These are phyloP conservation scores for Trypanosoma vivax DNA, from an alignment of 208 protist species.

Conservation along the genomic window DNA sequence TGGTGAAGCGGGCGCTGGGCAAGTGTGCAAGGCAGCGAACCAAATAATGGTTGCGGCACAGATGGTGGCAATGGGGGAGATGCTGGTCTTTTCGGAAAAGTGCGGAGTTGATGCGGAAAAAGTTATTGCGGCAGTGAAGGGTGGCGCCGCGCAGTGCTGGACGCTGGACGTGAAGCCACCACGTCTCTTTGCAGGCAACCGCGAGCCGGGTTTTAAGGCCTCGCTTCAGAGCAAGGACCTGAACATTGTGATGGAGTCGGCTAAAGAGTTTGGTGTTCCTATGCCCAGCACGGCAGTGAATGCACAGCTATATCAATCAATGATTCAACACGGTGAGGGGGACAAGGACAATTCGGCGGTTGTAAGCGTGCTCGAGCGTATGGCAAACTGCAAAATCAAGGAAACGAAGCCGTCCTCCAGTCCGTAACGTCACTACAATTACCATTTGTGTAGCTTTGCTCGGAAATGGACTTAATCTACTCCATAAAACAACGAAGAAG, in stretches of 20 bases:
- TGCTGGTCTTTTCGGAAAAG: constrained; percentile 90
- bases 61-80: constrained; percentile 93
- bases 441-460: no score
- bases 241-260: constrained; percentile 89
- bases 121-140: constrained; percentile 84
- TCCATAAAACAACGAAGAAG: no score
- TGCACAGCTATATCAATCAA: constrained; percentile 87
- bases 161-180: constrained; percentile 89
- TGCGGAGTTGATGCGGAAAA: constrained; percentile 77
- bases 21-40: constrained; percentile 95
- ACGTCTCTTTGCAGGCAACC: constrained; percentile 89
- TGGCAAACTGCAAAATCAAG: constrained; percentile 75
- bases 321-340: constrained; percentile 84
- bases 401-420: constrained; percentile 37
- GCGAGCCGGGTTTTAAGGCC: constrained; percentile 93
- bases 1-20: constrained; percentile 83
- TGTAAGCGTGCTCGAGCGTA: constrained; percentile 87
- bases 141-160: constrained; percentile 91
- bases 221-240: constrained; percentile 93
- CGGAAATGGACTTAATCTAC: no score
- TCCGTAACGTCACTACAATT: no score
- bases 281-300: constrained; percentile 89
- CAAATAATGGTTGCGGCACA: constrained; percentile 93
- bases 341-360: constrained; percentile 92
- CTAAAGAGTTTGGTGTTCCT: constrained; percentile 76